These are phyloP conservation scores for Neotropicomus parvogracilis DNA, from an alignment of 1,284 basidiomycete genomes.

Conservation along the genomic window DNA sequence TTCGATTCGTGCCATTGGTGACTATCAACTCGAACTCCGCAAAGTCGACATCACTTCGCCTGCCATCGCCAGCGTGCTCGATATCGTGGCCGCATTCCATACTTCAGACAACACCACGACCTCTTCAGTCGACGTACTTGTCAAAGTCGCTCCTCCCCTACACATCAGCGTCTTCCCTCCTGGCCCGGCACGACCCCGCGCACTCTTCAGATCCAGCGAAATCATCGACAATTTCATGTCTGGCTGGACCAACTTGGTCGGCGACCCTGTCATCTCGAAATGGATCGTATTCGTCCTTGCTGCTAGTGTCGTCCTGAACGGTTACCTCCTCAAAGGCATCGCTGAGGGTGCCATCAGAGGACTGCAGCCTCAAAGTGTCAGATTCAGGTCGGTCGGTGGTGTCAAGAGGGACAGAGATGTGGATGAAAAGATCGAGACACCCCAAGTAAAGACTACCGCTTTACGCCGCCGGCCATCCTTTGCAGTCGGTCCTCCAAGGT, in stretches of 20 bases:
- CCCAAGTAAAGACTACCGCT: slow-evolving; percentile 14
- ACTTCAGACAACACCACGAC: slow-evolving; percentile 26
- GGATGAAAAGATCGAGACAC: slow-evolving; percentile 21
- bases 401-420: slow-evolving; percentile 30
- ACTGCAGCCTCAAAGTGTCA: slow-evolving; percentile 40
- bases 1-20: slow-evolving; percentile 18
- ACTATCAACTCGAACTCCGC: slow-evolving; percentile 36
- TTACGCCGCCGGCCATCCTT: slow-evolving; percentile 26
- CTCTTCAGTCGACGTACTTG: slow-evolving; percentile 49
- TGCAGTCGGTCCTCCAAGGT: slow-evolving; percentile 22
- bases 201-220: slow-evolving; percentile 30
- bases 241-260: slow-evolving; percentile 92
- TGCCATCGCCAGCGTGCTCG: slow-evolving; percentile 58
- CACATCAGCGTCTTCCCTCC: slow-evolving; percentile 52
- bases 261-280: slow-evolving; percentile 92
- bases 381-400: slow-evolving; percentile 43
- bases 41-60: slow-evolving; percentile 65
- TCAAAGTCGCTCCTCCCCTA: slow-evolving; percentile 69
- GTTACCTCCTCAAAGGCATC: slow-evolving; percentile 86
- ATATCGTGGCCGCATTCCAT: slow-evolving; percentile 48
- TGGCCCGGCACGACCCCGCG: slow-evolving; percentile 21
- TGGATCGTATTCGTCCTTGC: slow-evolving; percentile 92
- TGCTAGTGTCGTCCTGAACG: slow-evolving; percentile 89
- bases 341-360: slow-evolving; percentile 44
- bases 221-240: slow-evolving; percentile 85